A percentile compares a stretch with the other conserved stretches of the same genome.
Conservation (phyloP, 2,329 filamentous ascomycete genomes). For the Xylariomycetidae sp. region DNA sequence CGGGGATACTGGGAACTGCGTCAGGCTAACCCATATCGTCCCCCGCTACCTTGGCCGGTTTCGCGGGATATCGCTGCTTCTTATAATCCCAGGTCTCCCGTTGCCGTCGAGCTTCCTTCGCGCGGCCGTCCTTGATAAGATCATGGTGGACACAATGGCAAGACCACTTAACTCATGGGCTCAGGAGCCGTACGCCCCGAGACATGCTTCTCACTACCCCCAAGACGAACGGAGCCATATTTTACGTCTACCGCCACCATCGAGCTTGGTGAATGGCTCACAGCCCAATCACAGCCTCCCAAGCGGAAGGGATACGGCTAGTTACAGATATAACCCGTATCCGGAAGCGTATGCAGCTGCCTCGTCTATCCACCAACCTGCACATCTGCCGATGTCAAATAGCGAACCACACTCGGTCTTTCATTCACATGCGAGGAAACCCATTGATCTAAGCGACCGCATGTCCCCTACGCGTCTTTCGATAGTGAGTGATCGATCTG, state of each 20-base stretch:
- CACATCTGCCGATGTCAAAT: slow-evolving; percentile 13
- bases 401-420: slow-evolving; percentile 10
- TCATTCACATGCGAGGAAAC: slow-evolving; percentile 12
- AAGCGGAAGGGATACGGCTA: slow-evolving; percentile 15
- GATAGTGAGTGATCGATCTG: slow-evolving; percentile 15
- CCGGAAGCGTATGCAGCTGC: slow-evolving; percentile 17
- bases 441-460: slow-evolving; percentile 11
- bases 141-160: slow-evolving; percentile 28
- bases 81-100: slow-evolving; percentile 18
- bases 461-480: slow-evolving; percentile 16
- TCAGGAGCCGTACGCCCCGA: slow-evolving; percentile 22
- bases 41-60: slow-evolving; percentile 6
- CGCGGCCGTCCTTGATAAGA: slow-evolving; percentile 18
- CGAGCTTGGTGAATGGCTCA: slow-evolving; percentile 18
- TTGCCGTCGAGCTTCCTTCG: slow-evolving; percentile 17
- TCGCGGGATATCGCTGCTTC: slow-evolving; percentile 7
- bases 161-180: slow-evolving; percentile 24
- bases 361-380: slow-evolving; percentile 13
- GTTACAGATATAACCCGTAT: slow-evolving; percentile 13
- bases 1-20: background rate
- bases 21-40: slow-evolving; percentile 1
- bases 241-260: slow-evolving; percentile 23
- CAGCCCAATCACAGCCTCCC: slow-evolving; percentile 12
- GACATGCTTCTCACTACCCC: slow-evolving; percentile 18
- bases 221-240: slow-evolving; percentile 19